A percentile compares a stretch with the other conserved stretches of the same genome.
Evolutionary conservation across 2,329 filamentous ascomycete species (phyloP).

Genomic region (Sarocladiaceae sp.): DNA sequence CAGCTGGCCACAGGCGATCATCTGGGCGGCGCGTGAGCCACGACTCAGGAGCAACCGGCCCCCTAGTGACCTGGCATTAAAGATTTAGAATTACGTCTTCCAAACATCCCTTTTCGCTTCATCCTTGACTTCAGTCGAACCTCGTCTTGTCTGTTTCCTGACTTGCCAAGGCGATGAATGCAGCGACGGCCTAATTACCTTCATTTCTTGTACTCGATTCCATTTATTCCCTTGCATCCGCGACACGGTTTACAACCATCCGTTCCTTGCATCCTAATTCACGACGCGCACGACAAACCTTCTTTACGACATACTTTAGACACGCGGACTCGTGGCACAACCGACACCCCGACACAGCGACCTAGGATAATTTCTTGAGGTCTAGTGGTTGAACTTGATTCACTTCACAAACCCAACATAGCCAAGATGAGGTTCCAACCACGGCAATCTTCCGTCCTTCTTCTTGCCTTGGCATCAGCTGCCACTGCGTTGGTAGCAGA

Average conservation of each 20-base stretch:
- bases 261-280: slow-evolving; percentile 1
- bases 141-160: not conserved
- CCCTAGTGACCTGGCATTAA: slow-evolving; percentile 4
- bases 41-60: not conserved
- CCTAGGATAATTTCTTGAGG: too few relatives aligned
- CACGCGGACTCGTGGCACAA: too few relatives aligned
- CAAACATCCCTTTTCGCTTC: slow-evolving; percentile 1
- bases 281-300: slow-evolving; percentile 6
- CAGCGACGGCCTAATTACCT: not conserved
- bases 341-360: too few relatives aligned
- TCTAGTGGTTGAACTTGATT: too few relatives aligned
- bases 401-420: not conserved
- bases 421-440: slow-evolving; percentile 56
- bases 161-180: not conserved
- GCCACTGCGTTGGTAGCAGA: slow-evolving; percentile 38
- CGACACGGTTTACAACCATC: not conserved
- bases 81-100: slow-evolving; percentile 8
- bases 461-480: slow-evolving; percentile 51
- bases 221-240: not conserved
- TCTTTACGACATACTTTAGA: slow-evolving; percentile 4
- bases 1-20: not conserved
- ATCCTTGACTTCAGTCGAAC: not conserved
- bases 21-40: not conserved
- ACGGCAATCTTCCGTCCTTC: slow-evolving; percentile 49
- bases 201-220: not conserved